These are phyloP conservation scores for Juncus effusus DNA, from an alignment of 176 grass and related monocot species.

Conservation along the genomic window DNA sequence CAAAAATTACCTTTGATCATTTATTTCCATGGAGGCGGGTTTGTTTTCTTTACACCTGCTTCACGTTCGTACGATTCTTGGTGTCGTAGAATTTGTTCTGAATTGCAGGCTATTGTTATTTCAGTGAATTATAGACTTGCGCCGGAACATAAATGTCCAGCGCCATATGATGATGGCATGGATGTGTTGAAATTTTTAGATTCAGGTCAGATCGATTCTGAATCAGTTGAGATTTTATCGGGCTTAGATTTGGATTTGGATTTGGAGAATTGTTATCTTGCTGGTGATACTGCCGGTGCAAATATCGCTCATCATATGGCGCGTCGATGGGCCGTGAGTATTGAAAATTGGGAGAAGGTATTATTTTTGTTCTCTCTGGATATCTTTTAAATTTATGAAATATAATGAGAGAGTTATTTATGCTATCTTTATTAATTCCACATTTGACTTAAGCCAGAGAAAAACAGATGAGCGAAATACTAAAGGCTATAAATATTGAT, in stretches of 20 bases:
- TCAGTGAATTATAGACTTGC: slow-evolving; percentile 64
- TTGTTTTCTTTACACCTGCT: slow-evolving; percentile 31
- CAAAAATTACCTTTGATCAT: slow-evolving; percentile 37
- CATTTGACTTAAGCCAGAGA: too few species aligned
- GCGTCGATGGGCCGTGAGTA: slow-evolving; percentile 20
- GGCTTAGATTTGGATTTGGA: slow-evolving; percentile 21
- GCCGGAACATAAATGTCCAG: slow-evolving; percentile 48
- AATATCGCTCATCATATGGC: slow-evolving; percentile 65
- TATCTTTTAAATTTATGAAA: background rate
- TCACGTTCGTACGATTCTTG: slow-evolving; percentile 24
- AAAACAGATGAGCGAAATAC: too few species aligned
- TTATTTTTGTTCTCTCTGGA: background rate
- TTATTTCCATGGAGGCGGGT: slow-evolving; percentile 69
- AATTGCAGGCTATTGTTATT: slow-evolving; percentile 29
- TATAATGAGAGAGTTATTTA: too few species aligned
- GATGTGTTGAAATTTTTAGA: slow-evolving; percentile 42
- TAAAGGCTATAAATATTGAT: too few species aligned
- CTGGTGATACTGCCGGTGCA: slow-evolving; percentile 64
- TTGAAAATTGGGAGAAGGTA: slow-evolving; percentile 21
- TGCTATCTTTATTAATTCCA: too few species aligned
- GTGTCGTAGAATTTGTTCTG: slow-evolving; percentile 39
- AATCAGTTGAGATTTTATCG: background rate
- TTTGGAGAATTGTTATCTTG: slow-evolving; percentile 55
- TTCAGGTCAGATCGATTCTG: background rate
- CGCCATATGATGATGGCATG: slow-evolving; percentile 51